These are phyloP conservation scores for Ustilago xerochloae DNA, from an alignment of 1,284 basidiomycete genomes.

Conservation along the genomic window DNA sequence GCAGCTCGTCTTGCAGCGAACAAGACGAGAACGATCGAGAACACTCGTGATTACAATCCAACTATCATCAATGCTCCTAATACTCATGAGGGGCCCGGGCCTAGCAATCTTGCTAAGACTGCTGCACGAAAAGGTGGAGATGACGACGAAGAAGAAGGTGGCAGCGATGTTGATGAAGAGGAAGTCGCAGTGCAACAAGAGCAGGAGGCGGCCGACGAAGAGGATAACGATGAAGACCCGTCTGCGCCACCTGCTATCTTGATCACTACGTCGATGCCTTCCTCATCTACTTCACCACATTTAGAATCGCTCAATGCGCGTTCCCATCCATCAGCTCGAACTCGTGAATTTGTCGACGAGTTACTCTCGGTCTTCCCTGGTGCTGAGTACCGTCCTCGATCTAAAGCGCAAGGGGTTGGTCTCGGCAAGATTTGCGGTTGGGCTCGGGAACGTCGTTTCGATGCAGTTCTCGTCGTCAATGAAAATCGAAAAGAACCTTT, in stretches of 20 bases:
- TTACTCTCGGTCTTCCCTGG: constrained; percentile 92
- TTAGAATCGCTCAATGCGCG: constrained; percentile 73
- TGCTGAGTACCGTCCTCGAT: constrained; percentile 88
- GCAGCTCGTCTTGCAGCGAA: constrained; percentile 79
- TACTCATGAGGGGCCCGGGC: constrained; percentile 69
- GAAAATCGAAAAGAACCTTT: constrained; percentile 82
- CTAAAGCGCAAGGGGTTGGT: constrained; percentile 92
- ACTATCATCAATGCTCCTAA: constrained; percentile 73
- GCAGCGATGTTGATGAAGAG: constrained; percentile 48
- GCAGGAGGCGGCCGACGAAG: constrained; percentile 61
- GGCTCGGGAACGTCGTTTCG: constrained; percentile 88
- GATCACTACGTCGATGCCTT: constrained; percentile 65
- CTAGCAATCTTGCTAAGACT: constrained; percentile 47
- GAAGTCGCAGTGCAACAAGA: no score
- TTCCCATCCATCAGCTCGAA: constrained; percentile 69
- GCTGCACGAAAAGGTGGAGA: constrained; percentile 2
- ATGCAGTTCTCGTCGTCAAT: constrained; percentile 89
- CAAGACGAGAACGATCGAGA: constrained; percentile 90
- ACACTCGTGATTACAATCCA: constrained; percentile 88
- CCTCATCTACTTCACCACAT: constrained; percentile 59
- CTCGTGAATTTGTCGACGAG: constrained; percentile 78
- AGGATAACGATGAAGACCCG: constrained; percentile 54
- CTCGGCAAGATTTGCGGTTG: constrained; percentile 91
- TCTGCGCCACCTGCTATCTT: constrained; percentile 60
- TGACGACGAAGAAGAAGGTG: constrained; percentile 11